phyloP scores from a whole-genome alignment of 2,329 filamentous ascomycete genomes.

The Parastagonospora nodorum region DNA sequence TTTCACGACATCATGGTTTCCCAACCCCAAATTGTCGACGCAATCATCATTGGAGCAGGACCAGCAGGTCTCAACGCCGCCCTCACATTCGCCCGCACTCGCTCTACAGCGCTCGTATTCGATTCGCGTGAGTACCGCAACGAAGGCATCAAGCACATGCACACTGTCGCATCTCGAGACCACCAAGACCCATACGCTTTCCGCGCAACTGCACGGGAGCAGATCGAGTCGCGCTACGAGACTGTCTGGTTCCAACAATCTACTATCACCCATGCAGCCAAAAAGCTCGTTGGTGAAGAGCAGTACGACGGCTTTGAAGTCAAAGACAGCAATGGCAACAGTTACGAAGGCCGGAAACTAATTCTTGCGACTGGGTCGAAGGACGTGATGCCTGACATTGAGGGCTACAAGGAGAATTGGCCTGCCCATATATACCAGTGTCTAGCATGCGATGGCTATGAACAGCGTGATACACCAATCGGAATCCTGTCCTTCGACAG shows the following conservation, averaged over 20 bases:
- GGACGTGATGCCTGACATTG: conserved; percentile 58
- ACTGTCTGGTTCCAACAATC: conserved; percentile 40
- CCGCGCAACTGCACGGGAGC: conserved; percentile 37
- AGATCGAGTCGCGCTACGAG: conserved; percentile 45
- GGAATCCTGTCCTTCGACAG: conserved; percentile 31
- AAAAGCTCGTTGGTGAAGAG: conserved; percentile 23
- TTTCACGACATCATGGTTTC: conserved; percentile 10
- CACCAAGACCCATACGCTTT: conserved; percentile 34
- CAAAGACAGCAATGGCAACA: conserved; percentile 49
- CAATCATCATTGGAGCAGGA: conserved; percentile 48
- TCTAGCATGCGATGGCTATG: conserved; percentile 65
- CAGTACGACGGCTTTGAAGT: conserved; percentile 44
- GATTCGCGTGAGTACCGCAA: conserved; percentile 53
- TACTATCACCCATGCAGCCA: conserved; percentile 26
- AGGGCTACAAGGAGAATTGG: conserved; percentile 63
- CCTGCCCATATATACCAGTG: conserved; percentile 57
- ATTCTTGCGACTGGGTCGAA: conserved; percentile 60
- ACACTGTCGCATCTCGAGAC: conserved; percentile 42
- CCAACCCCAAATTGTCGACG: conserved; percentile 32
- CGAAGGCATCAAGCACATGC: conserved; percentile 50
- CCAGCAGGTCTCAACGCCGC: conserved; percentile 54
- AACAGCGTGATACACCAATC: conserved; percentile 55
- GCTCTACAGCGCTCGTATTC: conserved; percentile 51
- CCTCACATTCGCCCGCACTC: conserved; percentile 45
- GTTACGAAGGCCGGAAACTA: conserved; percentile 58